Conservation (phyloP, 2,329 filamentous ascomycete species). For the Blastomyces gilchristii region DNA sequence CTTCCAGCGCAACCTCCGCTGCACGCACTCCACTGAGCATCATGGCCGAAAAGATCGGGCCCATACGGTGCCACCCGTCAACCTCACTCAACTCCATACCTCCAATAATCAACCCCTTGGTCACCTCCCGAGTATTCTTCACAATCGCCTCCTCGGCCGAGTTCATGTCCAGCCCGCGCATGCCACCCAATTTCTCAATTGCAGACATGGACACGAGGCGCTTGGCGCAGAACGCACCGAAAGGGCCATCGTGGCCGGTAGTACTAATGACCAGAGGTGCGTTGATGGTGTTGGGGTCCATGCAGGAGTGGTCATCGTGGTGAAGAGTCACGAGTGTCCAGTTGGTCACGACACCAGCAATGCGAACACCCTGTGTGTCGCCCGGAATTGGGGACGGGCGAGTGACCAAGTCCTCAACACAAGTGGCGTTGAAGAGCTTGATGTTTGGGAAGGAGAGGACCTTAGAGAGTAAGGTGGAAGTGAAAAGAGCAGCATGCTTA, state of each 20-base stretch:
- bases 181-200: slow-evolving; percentile 74
- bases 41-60: slow-evolving; percentile 82
- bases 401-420: slow-evolving; percentile 87
- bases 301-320: slow-evolving; percentile 84
- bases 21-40: slow-evolving; percentile 79
- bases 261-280: slow-evolving; percentile 80
- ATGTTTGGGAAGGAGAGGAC: slow-evolving; percentile 80
- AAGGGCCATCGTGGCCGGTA: slow-evolving; percentile 82
- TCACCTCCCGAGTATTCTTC: slow-evolving; percentile 78
- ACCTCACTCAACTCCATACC: slow-evolving; percentile 91
- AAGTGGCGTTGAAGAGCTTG: slow-evolving; percentile 92
- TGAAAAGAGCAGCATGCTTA: slow-evolving; percentile 89
- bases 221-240: slow-evolving; percentile 86
- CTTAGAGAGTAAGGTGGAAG: slow-evolving; percentile 71
- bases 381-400: slow-evolving; percentile 47
- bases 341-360: slow-evolving; percentile 88
- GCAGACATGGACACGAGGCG: slow-evolving; percentile 79
- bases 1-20: slow-evolving; percentile 65
- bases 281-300: slow-evolving; percentile 97
- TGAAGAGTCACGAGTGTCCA: slow-evolving; percentile 87
- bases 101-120: slow-evolving; percentile 80
- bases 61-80: slow-evolving; percentile 87
- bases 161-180: slow-evolving; percentile 92
- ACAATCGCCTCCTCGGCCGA: slow-evolving; percentile 85
- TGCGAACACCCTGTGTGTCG: slow-evolving; percentile 48